These are phyloP conservation scores for Candida dubliniensis DNA, from an alignment of 1,139 yeast genomes.

Conservation along the genomic window DNA sequence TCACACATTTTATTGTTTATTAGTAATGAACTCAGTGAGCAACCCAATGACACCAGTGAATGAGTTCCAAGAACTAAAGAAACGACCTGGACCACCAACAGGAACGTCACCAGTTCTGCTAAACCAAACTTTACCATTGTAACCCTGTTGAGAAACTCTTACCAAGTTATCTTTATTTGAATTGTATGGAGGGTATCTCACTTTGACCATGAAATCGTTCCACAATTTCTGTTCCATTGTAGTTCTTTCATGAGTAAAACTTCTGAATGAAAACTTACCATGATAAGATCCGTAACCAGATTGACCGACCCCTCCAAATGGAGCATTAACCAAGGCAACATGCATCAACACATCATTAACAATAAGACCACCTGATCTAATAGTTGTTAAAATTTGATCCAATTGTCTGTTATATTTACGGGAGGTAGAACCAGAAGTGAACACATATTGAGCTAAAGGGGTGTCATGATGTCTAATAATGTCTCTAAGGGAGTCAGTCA, in stretches of 20 bases:
- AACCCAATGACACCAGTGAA: slow-evolving; percentile 32
- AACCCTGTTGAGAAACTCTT: slow-evolving; percentile 25
- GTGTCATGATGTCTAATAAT: slow-evolving; percentile 64
- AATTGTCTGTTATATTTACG: slow-evolving; percentile 47
- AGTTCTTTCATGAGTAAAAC: slow-evolving; percentile 77
- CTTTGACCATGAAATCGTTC: slow-evolving; percentile 56
- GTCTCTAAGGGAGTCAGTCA: slow-evolving; percentile 48
- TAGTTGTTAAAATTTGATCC: slow-evolving; percentile 47
- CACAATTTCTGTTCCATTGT: slow-evolving; percentile 66
- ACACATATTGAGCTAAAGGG: slow-evolving; percentile 85
- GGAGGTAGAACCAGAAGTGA: slow-evolving; percentile 46
- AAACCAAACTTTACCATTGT: slow-evolving; percentile 38
- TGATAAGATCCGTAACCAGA: slow-evolving; percentile 86
- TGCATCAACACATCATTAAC: slow-evolving; percentile 77
- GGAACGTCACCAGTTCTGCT: slow-evolving; percentile 36
- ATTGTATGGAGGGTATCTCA: slow-evolving; percentile 71
- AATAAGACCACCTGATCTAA: slow-evolving; percentile 75
- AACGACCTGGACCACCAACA: slow-evolving; percentile 34
- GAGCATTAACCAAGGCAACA: slow-evolving; percentile 67
- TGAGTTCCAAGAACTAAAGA: slow-evolving; percentile 36
- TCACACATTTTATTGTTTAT: not conserved
- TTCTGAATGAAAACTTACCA: slow-evolving; percentile 68
- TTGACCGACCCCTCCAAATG: slow-evolving; percentile 89
- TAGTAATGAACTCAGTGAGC: slow-evolving; percentile 12
- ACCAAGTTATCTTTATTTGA: slow-evolving; percentile 32